phyloP scores from a whole-genome alignment of 345 rosid genomes.

The Passiflora organensis region DNA sequence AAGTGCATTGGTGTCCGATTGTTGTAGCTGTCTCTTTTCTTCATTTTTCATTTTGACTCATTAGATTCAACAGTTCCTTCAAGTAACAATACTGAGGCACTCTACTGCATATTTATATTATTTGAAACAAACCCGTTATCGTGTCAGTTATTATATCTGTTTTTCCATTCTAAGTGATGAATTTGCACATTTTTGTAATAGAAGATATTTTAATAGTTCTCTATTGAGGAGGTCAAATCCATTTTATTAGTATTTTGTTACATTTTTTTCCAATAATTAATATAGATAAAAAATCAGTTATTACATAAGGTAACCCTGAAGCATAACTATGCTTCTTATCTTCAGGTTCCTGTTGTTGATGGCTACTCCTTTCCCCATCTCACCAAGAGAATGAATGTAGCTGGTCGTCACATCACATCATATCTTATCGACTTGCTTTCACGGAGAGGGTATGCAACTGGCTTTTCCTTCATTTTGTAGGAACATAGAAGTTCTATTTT shows the following conservation, averaged over 20 bases:
- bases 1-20: too few relatives aligned
- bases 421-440: conserved; percentile 95
- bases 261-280: too few relatives aligned
- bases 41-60: neutral
- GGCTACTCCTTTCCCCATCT: conserved; percentile 98
- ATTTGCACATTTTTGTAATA: neutral
- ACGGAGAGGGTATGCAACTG: conserved; percentile 73
- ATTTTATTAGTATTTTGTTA: too few relatives aligned
- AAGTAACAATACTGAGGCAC: too few relatives aligned
- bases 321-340: conserved; percentile 20
- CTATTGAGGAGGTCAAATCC: too few relatives aligned
- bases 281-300: neutral
- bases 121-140: too few relatives aligned
- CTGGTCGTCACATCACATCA: conserved; percentile 95
- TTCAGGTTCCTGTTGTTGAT: conserved; percentile 96
- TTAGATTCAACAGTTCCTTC: too few relatives aligned
- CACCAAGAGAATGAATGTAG: conserved; percentile 95
- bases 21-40: neutral
- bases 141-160: too few relatives aligned
- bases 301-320: conserved; percentile 9
- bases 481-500: conserved; percentile 6
- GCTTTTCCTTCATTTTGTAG: conserved; percentile 1
- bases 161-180: neutral
- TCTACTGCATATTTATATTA: too few relatives aligned
- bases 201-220: too few relatives aligned